phyloP scores from a whole-genome alignment of 2,329 filamentous ascomycete species.

The Aspergillus pseudonomiae region DNA sequence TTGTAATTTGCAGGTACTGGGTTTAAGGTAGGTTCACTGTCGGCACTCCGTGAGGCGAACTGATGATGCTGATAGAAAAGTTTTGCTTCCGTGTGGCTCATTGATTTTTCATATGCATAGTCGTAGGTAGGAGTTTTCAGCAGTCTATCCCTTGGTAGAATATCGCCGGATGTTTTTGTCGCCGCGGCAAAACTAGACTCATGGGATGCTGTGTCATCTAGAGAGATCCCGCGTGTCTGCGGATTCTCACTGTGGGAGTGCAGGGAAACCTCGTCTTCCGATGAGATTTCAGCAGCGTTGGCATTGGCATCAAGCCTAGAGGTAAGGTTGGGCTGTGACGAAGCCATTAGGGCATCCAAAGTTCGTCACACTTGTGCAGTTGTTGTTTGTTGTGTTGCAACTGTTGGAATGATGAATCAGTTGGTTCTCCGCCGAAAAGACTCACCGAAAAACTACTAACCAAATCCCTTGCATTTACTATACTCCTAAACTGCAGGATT shows the following conservation, averaged over 20 bases:
- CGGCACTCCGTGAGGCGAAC: conserved; percentile 56
- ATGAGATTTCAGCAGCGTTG: conserved; percentile 16
- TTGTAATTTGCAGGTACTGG: conserved; percentile 21
- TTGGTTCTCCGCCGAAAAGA: not conserved
- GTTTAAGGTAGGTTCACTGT: conserved; percentile 41
- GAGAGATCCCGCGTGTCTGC: conserved; percentile 9
- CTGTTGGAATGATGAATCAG: not conserved
- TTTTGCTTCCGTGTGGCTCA: conserved; percentile 93
- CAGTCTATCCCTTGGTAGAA: conserved; percentile 49
- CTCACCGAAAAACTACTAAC: conserved; percentile 8
- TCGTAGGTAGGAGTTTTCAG: conserved; percentile 87
- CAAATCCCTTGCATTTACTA: not conserved
- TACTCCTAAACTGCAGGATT: not conserved
- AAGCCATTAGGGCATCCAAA: conserved; percentile 23
- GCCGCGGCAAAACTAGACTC: conserved; percentile 10
- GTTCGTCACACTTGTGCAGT: not conserved
- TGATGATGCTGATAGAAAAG: conserved; percentile 93
- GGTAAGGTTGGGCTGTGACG: conserved; percentile 17
- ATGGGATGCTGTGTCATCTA: conserved; percentile 10
- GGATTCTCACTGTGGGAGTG: not conserved
- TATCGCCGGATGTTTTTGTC: conserved; percentile 20
- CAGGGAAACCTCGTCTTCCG: conserved; percentile 11
- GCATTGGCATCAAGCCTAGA: conserved; percentile 25
- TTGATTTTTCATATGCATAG: conserved; percentile 87
- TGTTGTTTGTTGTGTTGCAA: conserved; percentile 11